These are phyloP conservation scores for Inosperma sp. DNA, from an alignment of 768 basidiomycete species.

Conservation along the genomic window DNA sequence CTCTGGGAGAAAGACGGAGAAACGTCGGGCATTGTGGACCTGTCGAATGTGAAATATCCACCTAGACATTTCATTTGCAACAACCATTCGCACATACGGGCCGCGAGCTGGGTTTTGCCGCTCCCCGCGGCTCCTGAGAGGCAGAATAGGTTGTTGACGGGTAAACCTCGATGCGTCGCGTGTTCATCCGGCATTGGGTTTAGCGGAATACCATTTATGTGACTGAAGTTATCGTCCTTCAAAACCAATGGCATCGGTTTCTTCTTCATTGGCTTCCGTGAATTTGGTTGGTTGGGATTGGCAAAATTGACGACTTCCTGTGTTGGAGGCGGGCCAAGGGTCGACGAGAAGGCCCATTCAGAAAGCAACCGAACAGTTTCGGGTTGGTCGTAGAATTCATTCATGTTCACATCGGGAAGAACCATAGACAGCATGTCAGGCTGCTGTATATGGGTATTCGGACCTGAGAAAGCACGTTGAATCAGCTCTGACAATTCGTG, in stretches of 20 bases:
- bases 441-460: constrained; percentile 12
- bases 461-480: constrained; percentile 5
- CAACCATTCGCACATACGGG: constrained; percentile 17
- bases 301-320: background rate
- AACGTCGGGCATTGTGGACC: too few relatives aligned
- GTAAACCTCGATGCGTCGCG: background rate
- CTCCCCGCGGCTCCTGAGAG: constrained; percentile 12
- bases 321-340: background rate
- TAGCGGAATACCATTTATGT: too few relatives aligned
- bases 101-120: constrained; percentile 16
- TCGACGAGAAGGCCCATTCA: constrained; percentile 19
- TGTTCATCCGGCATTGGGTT: too few relatives aligned
- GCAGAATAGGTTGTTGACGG: constrained; percentile 16
- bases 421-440: constrained; percentile 17
- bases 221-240: constrained; percentile 5
- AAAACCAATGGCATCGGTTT: background rate
- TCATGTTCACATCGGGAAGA: constrained; percentile 11
- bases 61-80: constrained; percentile 19
- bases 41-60: constrained; percentile 22
- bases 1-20: background rate
- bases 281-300: background rate
- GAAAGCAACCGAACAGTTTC: constrained; percentile 15
- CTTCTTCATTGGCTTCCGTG: too few relatives aligned
- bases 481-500: background rate
- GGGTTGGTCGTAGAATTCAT: constrained; percentile 9